A percentile compares a stretch with the other conserved stretches of the same genome.
Conservation (phyloP, 1,284 basidiomycete genomes). For the Malassezia slooffiae region DNA sequence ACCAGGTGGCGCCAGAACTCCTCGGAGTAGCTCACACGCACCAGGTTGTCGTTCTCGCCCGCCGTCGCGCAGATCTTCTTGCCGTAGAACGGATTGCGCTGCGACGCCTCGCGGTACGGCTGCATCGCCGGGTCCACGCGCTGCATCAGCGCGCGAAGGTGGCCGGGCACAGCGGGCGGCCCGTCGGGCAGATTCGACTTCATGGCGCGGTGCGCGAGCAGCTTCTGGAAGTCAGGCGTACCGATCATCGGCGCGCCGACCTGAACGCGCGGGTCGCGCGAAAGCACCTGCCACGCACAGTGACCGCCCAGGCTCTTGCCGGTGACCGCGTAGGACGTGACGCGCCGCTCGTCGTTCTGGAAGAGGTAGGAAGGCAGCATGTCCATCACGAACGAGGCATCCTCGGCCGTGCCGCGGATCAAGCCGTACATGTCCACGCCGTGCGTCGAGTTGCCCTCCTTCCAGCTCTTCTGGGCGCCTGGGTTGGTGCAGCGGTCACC, state of each 20-base stretch:
- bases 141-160: constrained; percentile 27
- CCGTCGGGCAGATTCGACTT: constrained; percentile 30
- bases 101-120: constrained; percentile 21
- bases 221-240: constrained; percentile 58
- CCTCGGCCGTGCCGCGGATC: constrained; percentile 58
- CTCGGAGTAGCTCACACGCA: constrained; percentile 34
- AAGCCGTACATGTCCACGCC: constrained; percentile 47
- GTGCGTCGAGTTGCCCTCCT: constrained; percentile 37
- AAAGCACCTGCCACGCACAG: constrained; percentile 60
- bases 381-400: constrained; percentile 69
- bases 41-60: constrained; percentile 36
- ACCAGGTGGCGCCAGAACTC: constrained; percentile 30
- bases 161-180: constrained; percentile 33
- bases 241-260: constrained; percentile 65
- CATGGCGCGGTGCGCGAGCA: constrained; percentile 28
- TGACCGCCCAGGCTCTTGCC: constrained; percentile 71
- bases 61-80: constrained; percentile 40
- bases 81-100: constrained; percentile 31
- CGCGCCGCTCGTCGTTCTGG: constrained; percentile 57
- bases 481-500: constrained; percentile 41
- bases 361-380: constrained; percentile 68
- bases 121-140: constrained; percentile 29
- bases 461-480: constrained; percentile 43
- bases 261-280: constrained; percentile 56
- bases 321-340: constrained; percentile 58